These are phyloP conservation scores for Anastatica hierochuntica DNA, from an alignment of 345 rosid species.

Conservation along the genomic window DNA sequence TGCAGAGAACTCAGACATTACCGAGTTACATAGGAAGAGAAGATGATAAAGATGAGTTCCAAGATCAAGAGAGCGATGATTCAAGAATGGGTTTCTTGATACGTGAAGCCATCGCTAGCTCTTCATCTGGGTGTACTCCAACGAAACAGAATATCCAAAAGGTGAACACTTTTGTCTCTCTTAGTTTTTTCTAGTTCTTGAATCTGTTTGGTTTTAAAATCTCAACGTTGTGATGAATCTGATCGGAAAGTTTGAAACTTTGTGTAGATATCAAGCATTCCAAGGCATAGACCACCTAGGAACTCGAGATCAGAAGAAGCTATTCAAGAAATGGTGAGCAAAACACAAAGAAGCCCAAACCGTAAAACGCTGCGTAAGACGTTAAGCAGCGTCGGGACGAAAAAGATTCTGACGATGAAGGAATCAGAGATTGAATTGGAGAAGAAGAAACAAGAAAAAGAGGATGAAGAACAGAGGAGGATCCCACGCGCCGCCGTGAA, in stretches of 20 bases:
- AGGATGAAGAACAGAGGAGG: slow-evolving; percentile 9
- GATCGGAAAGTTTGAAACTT: neutral
- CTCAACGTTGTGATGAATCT: too few species aligned
- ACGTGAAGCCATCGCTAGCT: slow-evolving; percentile 30
- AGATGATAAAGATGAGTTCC: slow-evolving; percentile 24
- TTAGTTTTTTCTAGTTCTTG: neutral
- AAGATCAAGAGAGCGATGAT: slow-evolving; percentile 36
- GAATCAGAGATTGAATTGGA: slow-evolving; percentile 41
- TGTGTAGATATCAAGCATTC: slow-evolving; percentile 23
- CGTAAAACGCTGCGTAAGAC: slow-evolving; percentile 29
- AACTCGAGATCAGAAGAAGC: slow-evolving; percentile 30
- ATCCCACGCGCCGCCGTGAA: slow-evolving; percentile 7
- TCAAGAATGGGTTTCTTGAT: slow-evolving; percentile 50
- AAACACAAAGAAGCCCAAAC: slow-evolving; percentile 1
- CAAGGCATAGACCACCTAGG: slow-evolving; percentile 37
- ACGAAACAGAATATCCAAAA: slow-evolving; percentile 13
- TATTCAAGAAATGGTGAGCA: slow-evolving; percentile 3
- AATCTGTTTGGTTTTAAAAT: neutral
- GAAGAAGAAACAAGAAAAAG: slow-evolving; percentile 27
- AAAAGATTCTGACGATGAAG: slow-evolving; percentile 39
- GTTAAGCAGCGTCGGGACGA: slow-evolving; percentile 35
- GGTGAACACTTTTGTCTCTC: neutral
- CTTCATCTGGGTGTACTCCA: slow-evolving; percentile 18
- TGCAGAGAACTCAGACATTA: slow-evolving; percentile 45
- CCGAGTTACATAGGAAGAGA: slow-evolving; percentile 34